These are phyloP conservation scores for Aspergillus puulaauensis DNA, from an alignment of 2,329 filamentous ascomycete species.

Conservation along the genomic window DNA sequence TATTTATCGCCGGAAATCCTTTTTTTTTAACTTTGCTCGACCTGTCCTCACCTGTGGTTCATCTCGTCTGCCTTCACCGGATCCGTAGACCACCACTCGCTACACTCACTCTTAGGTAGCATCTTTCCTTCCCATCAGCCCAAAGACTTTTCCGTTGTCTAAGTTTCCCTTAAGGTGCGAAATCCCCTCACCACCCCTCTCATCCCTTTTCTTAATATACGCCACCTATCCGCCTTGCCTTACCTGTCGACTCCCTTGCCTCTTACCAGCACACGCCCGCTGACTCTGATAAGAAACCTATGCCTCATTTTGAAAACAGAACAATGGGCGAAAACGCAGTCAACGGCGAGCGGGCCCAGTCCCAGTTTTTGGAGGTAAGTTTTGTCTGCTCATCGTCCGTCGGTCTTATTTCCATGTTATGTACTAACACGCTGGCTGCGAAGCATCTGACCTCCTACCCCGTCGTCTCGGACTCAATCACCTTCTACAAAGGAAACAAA, in stretches of 20 bases:
- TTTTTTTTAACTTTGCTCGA: slow-evolving; percentile 11
- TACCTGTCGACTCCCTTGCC: background rate
- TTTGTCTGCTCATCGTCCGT: slow-evolving; percentile 10
- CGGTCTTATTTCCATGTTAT: slow-evolving; percentile 8
- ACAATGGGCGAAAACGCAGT: slow-evolving; percentile 48
- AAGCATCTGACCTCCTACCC: slow-evolving; percentile 87
- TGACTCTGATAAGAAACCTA: slow-evolving; percentile 22
- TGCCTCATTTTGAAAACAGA: slow-evolving; percentile 51
- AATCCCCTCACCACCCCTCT: background rate
- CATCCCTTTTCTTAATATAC: background rate
- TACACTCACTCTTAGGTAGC: slow-evolving; percentile 6
- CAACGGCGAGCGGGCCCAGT: slow-evolving; percentile 52
- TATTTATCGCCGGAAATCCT: slow-evolving; percentile 6
- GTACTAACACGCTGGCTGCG: slow-evolving; percentile 20
- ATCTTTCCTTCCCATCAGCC: slow-evolving; percentile 2
- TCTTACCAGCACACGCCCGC: background rate
- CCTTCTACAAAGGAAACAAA: slow-evolving; percentile 76
- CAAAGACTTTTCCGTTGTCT: background rate
- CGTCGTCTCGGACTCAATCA: slow-evolving; percentile 74
- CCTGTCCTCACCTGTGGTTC: slow-evolving; percentile 15
- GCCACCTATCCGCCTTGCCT: background rate
- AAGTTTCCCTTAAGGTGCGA: background rate
- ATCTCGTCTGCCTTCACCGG: slow-evolving; percentile 4
- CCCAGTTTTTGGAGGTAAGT: slow-evolving; percentile 47
- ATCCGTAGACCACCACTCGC: slow-evolving; percentile 5